Conservation (phyloP, 163 green algal species). For the Scenedesmus sp. region DNA sequence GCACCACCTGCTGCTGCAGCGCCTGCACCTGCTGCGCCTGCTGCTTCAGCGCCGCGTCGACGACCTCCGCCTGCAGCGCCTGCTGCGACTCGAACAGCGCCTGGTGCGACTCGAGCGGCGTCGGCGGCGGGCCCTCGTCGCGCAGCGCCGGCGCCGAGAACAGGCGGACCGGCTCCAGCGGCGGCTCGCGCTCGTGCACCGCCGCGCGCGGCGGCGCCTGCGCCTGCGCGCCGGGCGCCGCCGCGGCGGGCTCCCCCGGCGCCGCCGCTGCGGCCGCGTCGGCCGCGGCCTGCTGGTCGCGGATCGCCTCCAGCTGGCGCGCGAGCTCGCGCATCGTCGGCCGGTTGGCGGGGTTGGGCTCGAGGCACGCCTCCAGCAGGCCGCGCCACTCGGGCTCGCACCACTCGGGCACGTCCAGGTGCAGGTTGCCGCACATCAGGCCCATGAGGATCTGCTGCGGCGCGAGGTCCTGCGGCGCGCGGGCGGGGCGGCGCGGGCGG, state of each 20-base stretch:
- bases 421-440: slow-evolving; percentile 65
- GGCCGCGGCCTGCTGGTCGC: slow-evolving; percentile 29
- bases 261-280: not conserved
- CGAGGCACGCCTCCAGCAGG: slow-evolving; percentile 83
- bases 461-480: slow-evolving; percentile 54
- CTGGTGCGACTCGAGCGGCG: no score
- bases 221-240: not conserved
- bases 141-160: no score
- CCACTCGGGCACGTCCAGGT: slow-evolving; percentile 71
- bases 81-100: no score
- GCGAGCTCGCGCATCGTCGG: slow-evolving; percentile 71
- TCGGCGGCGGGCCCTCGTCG: no score
- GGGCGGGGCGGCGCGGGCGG: not conserved
- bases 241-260: not conserved
- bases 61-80: no score
- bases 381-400: slow-evolving; percentile 82
- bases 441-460: slow-evolving; percentile 81
- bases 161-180: not conserved
- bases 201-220: no score
- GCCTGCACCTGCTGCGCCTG: no score
- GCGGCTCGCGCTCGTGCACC: not conserved
- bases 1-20: no score
- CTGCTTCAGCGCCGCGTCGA: no score
- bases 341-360: slow-evolving; percentile 66
- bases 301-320: slow-evolving; percentile 46